Evolutionary conservation across 2,329 filamentous ascomycete genomes (phyloP).

Genomic region (Verticillium isaacii): DNA sequence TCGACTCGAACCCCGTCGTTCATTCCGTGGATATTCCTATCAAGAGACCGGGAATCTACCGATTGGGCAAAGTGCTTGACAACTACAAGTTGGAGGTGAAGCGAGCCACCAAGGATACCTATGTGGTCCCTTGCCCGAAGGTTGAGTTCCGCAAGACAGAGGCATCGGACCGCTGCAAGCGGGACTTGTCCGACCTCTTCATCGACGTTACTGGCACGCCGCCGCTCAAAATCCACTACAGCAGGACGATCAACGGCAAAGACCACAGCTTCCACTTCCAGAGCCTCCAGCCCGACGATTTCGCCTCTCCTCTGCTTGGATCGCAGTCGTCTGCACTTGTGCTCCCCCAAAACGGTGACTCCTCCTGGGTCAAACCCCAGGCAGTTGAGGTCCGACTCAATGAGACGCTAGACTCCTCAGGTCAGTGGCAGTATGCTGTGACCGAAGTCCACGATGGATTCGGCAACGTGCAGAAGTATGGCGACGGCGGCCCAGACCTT

Average conservation of each 20-base stretch:
- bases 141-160: conserved; percentile 65
- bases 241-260: conserved; percentile 77
- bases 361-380: conserved; percentile 75
- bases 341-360: conserved; percentile 55
- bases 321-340: conserved; percentile 54
- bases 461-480: conserved; percentile 80
- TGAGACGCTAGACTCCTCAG: conserved; percentile 76
- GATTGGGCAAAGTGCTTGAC: conserved; percentile 79
- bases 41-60: conserved; percentile 85
- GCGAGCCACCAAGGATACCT: conserved; percentile 67
- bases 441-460: conserved; percentile 90
- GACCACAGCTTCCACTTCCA: conserved; percentile 86
- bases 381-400: conserved; percentile 79
- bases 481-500: conserved; percentile 59
- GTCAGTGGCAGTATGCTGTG: conserved; percentile 83
- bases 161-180: conserved; percentile 67
- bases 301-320: conserved; percentile 70
- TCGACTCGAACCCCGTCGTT: conserved; percentile 55
- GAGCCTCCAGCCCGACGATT: conserved; percentile 85
- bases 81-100: conserved; percentile 93
- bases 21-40: conserved; percentile 68
- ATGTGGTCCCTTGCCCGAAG: conserved; percentile 81
- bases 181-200: conserved; percentile 80
- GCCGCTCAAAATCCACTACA: conserved; percentile 89
- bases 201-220: conserved; percentile 84